Conservation (phyloP, 176 grass and related monocot species). For the Oryza glumipatula region DNA sequence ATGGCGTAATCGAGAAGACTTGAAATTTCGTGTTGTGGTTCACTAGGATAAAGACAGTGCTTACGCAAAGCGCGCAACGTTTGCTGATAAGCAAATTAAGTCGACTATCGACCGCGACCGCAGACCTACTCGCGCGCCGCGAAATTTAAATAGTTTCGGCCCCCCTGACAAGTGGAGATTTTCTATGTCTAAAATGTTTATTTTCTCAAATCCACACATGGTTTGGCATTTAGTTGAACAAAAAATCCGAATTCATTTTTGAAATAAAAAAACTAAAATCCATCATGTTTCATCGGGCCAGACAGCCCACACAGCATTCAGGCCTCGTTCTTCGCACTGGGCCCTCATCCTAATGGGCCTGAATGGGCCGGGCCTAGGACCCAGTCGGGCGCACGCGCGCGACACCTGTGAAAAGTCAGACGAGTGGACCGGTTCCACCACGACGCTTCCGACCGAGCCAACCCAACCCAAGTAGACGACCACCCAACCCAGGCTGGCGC, state of each 20-base stretch:
- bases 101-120: conserved; percentile 19
- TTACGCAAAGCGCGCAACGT: neutral
- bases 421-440: conserved; percentile 37
- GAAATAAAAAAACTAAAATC: neutral
- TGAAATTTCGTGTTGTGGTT: conserved; percentile 2
- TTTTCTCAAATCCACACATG: neutral
- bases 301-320: neutral
- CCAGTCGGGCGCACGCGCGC: neutral
- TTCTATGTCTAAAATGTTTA: neutral
- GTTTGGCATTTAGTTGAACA: neutral
- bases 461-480: neutral
- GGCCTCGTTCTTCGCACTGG: neutral
- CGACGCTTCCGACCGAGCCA: conserved; percentile 25
- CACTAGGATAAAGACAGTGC: neutral
- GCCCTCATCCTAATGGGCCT: accelerated
- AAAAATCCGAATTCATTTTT: neutral
- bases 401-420: neutral
- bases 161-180: neutral
- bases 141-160: conserved; percentile 21
- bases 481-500: neutral
- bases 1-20: neutral
- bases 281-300: neutral
- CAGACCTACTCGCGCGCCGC: conserved; percentile 19
- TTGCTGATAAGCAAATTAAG: neutral
- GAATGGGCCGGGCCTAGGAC: neutral